Evolutionary conservation across 176 grass and related monocot genomes (phyloP), one percentile per base, ranked within the genome.

Genomic region (Cocos nucifera): DNA sequence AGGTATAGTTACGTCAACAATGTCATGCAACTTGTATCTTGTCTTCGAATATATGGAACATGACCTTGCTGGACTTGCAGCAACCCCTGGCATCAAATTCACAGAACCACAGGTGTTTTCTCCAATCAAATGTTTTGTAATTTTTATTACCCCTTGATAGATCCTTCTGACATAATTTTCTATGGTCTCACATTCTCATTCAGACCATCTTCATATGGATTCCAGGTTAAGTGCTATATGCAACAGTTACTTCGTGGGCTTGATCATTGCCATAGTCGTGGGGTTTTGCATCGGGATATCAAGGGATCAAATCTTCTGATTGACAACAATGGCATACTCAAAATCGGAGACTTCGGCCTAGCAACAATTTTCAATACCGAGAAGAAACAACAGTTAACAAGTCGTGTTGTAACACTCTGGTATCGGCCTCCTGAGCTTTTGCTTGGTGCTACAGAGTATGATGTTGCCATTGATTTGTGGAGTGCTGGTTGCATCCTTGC

Each of bases 331-430:
- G 86, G 86, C 56, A 52, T 57, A 28, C 77, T 89, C 19, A 73
- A 61, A 39, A 71, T 89, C 56, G 86, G 77, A 22, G 86, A 89
- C 51, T 89, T 89, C 49, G 86, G 86, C 4, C 77, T 89, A 3
- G 86, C 86, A 54, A 84, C 73, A 16, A 72, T 81, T 61, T 89
- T 84, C 53, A 67, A 77, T 52, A 61, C 86, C 3, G 50, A 22
- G 19, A 63, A 67, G 19, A 7, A 27, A 51, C 74, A 84, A 60
- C 74, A 71, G 19, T 57, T 84, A 62, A 89, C 86, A 4, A 84
- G 86, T 71, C 70, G 80, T 51, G 86, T 89, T 48, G 86, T 89
- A 18, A 89, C 86, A 57, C 77, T 89, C 18, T 89, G 86, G 86
- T 89, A 89, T 75, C 65, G 86, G 0, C 86, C 81, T 67, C 81